A percentile compares a stretch with the other conserved stretches of the same genome.
Conservation (phyloP, 108 stramenopile species). For the Thalassiosira profunda region DNA sequence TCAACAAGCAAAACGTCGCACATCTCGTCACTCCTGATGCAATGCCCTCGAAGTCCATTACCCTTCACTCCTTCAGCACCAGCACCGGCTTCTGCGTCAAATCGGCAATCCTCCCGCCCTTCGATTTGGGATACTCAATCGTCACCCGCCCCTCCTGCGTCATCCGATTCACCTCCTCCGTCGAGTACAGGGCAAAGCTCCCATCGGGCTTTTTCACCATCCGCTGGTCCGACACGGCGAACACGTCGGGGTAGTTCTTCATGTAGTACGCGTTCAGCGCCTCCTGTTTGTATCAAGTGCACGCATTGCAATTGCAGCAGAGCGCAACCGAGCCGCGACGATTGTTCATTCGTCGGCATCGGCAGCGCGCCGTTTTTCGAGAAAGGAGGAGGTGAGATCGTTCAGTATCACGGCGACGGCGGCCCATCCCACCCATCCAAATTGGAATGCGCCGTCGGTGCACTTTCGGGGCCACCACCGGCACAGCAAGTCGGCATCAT, state of each 20-base stretch:
- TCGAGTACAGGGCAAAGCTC: conserved; percentile 55
- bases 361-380: background rate
- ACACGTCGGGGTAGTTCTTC: conserved; percentile 90
- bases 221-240: conserved; percentile 59
- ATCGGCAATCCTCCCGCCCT: conserved; percentile 72
- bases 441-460: background rate
- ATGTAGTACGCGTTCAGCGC: conserved; percentile 79
- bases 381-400: background rate
- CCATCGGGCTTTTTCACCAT: conserved; percentile 82
- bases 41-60: no score
- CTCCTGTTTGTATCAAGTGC: conserved; percentile 35
- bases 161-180: conserved; percentile 59
- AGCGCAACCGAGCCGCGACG: no score
- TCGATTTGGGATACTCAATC: conserved; percentile 64
- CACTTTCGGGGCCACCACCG: background rate
- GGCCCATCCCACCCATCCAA: background rate
- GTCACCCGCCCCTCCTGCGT: conserved; percentile 55
- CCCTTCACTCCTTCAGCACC: conserved; percentile 60
- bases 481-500: background rate
- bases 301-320: background rate
- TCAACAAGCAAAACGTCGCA: no score
- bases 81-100: conserved; percentile 86
- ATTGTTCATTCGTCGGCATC: no score
- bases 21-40: no score
- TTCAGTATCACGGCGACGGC: no score